Evolutionary conservation across 2,329 filamentous ascomycete species (phyloP).

Genomic region (Orbilia quercus): DNA sequence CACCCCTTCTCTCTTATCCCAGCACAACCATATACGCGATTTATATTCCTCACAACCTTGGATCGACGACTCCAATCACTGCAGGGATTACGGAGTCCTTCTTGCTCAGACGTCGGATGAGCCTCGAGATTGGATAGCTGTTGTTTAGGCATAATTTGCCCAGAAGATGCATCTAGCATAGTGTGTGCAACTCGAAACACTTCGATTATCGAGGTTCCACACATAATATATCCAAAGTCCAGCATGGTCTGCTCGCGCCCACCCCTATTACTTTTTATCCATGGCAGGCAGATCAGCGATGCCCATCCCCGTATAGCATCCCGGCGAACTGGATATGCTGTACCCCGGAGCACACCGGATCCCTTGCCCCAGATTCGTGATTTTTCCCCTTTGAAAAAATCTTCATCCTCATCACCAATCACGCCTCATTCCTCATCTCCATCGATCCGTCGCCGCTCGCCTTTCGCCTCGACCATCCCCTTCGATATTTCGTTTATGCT

Average conservation of each 20-base stretch:
- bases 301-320: constrained; percentile 42
- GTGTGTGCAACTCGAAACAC: constrained; percentile 53
- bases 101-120: constrained; percentile 22
- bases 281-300: constrained; percentile 1
- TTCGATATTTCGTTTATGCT: constrained; percentile 11
- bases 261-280: constrained; percentile 25
- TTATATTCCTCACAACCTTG: constrained; percentile 20
- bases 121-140: constrained; percentile 19
- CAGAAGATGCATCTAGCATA: constrained; percentile 51
- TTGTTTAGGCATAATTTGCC: constrained; percentile 31
- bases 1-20: constrained; percentile 16
- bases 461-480: constrained; percentile 7
- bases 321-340: constrained; percentile 38
- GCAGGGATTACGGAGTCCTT: constrained; percentile 28
- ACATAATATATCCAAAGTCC: constrained; percentile 28
- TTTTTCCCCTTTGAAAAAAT: constrained; percentile 11
- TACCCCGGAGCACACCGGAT: constrained; percentile 38
- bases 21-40: constrained; percentile 30
- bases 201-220: constrained; percentile 54
- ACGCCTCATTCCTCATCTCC: background rate
- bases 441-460: constrained; percentile 3
- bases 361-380: constrained; percentile 29
- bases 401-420: constrained; percentile 37
- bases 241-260: constrained; percentile 2
- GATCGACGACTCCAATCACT: constrained; percentile 25